Evolutionary conservation across 2,329 filamentous ascomycete species (phyloP), one percentile per base, ranked within the genome.

Genomic region (Colletotrichum australisinense): DNA sequence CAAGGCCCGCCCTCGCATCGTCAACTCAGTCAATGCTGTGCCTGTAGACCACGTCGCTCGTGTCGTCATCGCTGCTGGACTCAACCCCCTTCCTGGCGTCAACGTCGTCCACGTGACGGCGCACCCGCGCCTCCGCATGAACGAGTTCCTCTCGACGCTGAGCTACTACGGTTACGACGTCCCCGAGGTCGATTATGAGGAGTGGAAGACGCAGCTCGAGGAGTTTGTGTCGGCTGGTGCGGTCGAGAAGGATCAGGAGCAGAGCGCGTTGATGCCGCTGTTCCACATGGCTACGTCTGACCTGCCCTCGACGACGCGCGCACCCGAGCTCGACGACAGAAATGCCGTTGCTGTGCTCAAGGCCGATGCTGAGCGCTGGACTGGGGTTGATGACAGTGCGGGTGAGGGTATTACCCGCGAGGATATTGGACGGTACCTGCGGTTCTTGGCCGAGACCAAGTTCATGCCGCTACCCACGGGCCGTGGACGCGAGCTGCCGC

Each of bases 21-120:
- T 88, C 81, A 98, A 98, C 85, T 94, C 94, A 0, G 91, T 98
- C 82, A 98, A 98, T 85, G 91, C 93, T 81, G 93, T 97, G 0
- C 95, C 96, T 0, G 95, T 98, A 32, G 91, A 91, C 74, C 94
- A 97, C 76, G 95, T 98, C 46, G 90, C 93, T 1, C 88, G 90
- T 19, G 90, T 97, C 9, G 93, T 97, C 32, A 90, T 94, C 22
- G 94, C 95, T 0, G 87, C 92, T 6, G 88, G 91, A 0, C 87
- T 97, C 77, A 88, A 92, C 78, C 92, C 92, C 1, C 87, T 91
- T 0, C 76, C 79, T 1, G 80, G 80, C 4, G 81, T 87, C 4
- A 86, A 88, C 73, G 94, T 97, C 5, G 88, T 91, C 1, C 94
- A 97, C 77, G 92, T 97, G 59, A 97, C 95, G 1, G 90, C 90